Base-by-base conservation (phyloP, 2,329 filamentous ascomycete species). In the Lecanicillium sp. region DNA sequence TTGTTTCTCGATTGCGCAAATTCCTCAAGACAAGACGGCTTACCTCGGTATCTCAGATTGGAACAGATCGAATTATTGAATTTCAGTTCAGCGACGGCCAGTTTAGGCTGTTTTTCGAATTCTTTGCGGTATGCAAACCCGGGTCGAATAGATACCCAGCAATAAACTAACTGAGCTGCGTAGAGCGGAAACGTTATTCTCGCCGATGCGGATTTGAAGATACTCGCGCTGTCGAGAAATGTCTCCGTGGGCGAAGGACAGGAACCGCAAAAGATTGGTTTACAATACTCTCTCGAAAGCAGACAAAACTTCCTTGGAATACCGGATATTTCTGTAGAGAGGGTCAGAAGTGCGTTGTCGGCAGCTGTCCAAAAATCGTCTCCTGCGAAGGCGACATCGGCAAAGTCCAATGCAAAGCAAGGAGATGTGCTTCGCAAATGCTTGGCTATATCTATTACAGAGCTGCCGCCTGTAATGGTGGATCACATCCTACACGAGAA, bases 61-160 rank as follows among this genome's bases (percentile, higher is more conserved):
- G 93, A 41, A 96, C 90, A 2, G 93, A 98, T 65, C 80, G 93
- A 45, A 86, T 98, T 52, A 84, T 98, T 45, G 89, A 97, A 63
- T 82, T 98, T 46, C 79, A 86, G 58, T 96, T 98, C 63, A 94
- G 87, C 57, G 90, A 97, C 71, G 93, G 93, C 10, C 77, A 84
- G 56, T 96, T 94, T 62, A 78, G 85, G 35, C 67, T 98, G 19
- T 96, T 89, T 62, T 72, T 98, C 23, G 93, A 98, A 68, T 98
- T 98, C 70, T 98, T 95, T 63, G 91, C 93, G 1, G 70, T 72
- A 58, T 35, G 61, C 48, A 10, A 43, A 14, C 3, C 11, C 29
- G n/a, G 27, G 33, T 8, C 11, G 23, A 2, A 12, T 42, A 14
- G 9, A 12, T 29, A 20, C 14, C 11, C 27, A 20, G n/a, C 6